Percentiles rank a stretch among this genome's conserved stretches.
phyloP scores from a whole-genome alignment of 139 green algal species.

The Picochlorum sp. region DNA sequence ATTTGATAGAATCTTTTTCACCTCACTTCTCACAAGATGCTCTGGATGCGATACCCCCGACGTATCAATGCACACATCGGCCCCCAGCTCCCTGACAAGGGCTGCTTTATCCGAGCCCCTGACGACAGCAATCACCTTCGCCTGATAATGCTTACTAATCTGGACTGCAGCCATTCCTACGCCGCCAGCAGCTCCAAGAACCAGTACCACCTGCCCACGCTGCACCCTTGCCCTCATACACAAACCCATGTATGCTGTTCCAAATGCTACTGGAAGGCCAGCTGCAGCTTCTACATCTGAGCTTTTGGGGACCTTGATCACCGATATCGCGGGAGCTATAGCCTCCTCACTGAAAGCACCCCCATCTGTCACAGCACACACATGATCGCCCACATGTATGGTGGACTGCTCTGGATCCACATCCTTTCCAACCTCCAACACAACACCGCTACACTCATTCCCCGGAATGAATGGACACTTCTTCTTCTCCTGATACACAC shows the following conservation, averaged over 20 bases:
- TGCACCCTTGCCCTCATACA: constrained; percentile 48
- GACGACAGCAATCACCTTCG: constrained; percentile 39
- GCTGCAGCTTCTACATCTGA: constrained; percentile 34
- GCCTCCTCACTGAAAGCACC: constrained; percentile 68
- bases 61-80: constrained; percentile 51
- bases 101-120: constrained; percentile 30
- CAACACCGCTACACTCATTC: constrained; percentile 57
- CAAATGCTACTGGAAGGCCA: constrained; percentile 73
- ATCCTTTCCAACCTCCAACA: constrained; percentile 54
- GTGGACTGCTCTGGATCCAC: constrained; percentile 28
- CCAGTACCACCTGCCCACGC: constrained; percentile 65
- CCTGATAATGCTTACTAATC: constrained; percentile 30
- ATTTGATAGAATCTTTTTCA: constrained; percentile 15
- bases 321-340: constrained; percentile 34
- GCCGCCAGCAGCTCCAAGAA: constrained; percentile 74
- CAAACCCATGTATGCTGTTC: constrained; percentile 77
- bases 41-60: background rate
- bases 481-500: constrained; percentile 49
- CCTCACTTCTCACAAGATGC: constrained; percentile 8
- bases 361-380: constrained; percentile 42
- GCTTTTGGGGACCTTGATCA: constrained; percentile 27
- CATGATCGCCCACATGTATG: constrained; percentile 59
- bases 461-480: constrained; percentile 75
- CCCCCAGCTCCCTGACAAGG: constrained; percentile 33
- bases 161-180: constrained; percentile 81